Conservation (phyloP, 139 green algal genomes). For the Tetratostichococcus sp. region DNA sequence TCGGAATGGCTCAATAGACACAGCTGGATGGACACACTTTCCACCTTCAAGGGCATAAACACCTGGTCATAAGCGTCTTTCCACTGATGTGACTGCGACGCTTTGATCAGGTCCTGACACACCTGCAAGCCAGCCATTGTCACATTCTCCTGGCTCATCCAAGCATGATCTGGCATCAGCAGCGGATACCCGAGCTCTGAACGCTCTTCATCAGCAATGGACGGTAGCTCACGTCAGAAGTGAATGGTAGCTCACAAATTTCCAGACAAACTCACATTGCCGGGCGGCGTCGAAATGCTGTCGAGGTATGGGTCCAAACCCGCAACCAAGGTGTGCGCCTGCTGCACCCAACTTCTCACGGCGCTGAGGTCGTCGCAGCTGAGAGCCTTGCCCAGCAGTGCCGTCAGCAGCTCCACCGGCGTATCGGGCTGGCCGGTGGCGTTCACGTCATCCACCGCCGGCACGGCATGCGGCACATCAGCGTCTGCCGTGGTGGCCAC, state of each 20-base stretch:
- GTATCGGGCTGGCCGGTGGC: constrained; percentile 39
- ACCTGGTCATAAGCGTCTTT: constrained; percentile 24
- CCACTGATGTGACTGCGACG: constrained; percentile 35
- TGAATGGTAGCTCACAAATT: too few species aligned
- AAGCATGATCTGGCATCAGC: too few species aligned
- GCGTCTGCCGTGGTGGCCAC: neutral
- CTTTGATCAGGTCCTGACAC: constrained; percentile 21
- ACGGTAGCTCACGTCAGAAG: too few species aligned
- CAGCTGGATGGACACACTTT: neutral
- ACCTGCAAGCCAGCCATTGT: constrained; percentile 4
- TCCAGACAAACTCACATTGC: constrained; percentile 4
- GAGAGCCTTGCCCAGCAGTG: constrained; percentile 30
- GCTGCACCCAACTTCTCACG: constrained; percentile 16
- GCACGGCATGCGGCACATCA: too few species aligned
- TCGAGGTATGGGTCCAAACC: constrained; percentile 44
- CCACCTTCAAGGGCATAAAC: neutral
- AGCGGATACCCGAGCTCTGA: too few species aligned
- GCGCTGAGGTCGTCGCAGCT: constrained; percentile 2
- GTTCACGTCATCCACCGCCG: constrained; percentile 14
- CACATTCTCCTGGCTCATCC: neutral
- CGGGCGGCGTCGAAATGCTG: constrained; percentile 18
- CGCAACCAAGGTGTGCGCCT: constrained; percentile 28
- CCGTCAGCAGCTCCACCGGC: constrained; percentile 36
- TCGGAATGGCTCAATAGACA: too few species aligned
- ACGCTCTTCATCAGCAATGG: too few species aligned